phyloP scores from a whole-genome alignment of 805 yeast species.

The Cyberlindnera samutprakarnensis region DNA sequence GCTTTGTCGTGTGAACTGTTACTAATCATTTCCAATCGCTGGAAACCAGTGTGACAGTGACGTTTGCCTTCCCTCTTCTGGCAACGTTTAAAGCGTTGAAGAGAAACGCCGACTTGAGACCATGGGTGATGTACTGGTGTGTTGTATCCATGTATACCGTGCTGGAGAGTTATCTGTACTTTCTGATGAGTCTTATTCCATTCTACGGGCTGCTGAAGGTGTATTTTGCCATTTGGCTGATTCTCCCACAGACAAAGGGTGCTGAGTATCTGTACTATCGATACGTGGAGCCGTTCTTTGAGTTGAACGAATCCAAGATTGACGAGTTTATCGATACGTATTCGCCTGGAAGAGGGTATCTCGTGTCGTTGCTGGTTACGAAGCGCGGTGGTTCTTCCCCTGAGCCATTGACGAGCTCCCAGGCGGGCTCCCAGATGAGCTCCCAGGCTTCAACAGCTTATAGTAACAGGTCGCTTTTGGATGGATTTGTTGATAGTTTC shows the following conservation, averaged over 20 bases:
- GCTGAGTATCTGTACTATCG: conserved; percentile 32
- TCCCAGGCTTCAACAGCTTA: too few species aligned
- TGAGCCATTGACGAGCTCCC: too few species aligned
- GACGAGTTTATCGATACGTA: conserved; percentile 18
- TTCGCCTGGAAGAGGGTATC: conserved; percentile 8
- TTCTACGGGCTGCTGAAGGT: conserved; percentile 43
- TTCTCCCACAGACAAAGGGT: conserved; percentile 43
- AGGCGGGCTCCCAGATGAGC: too few species aligned
- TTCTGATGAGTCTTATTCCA: conserved; percentile 45
- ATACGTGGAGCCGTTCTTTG: conserved; percentile 32
- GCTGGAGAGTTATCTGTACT: conserved; percentile 33
- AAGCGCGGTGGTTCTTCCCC: not conserved
- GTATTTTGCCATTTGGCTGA: conserved; percentile 51
- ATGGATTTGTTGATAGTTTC: too few species aligned
- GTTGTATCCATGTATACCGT: conserved; percentile 38
- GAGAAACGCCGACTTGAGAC: conserved; percentile 9
- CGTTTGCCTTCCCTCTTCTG: conserved; percentile 49
- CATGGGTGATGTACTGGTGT: conserved; percentile 63
- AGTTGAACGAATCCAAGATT: conserved; percentile 26
- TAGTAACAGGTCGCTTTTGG: too few species aligned
- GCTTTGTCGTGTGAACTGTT: too few species aligned
- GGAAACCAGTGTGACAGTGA: conserved; percentile 28
- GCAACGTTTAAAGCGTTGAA: conserved; percentile 56
- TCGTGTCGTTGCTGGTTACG: too few species aligned
- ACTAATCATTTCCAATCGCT: too few species aligned